Evolutionary conservation across 805 yeast genomes (phyloP).

Genomic region (Saccharomyces kudriavzevii): DNA sequence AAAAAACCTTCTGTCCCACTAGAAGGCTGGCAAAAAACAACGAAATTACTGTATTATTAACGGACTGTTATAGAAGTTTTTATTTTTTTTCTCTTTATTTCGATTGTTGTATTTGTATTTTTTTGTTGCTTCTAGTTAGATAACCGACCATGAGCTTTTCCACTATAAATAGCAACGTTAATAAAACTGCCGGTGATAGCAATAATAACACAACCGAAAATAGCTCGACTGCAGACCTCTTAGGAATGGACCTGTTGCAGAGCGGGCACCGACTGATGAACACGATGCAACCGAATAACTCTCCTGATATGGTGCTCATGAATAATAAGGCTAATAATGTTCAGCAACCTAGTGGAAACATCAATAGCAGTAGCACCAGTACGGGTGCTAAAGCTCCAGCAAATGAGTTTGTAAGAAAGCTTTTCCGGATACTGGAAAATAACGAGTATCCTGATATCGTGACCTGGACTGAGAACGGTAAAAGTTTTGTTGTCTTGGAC

Average conservation of each 20-base stretch:
- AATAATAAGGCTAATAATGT: neutral
- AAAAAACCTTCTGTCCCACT: neutral
- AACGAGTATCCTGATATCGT: conserved; percentile 69
- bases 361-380: neutral
- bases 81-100: neutral
- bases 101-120: neutral
- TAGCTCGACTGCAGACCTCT: neutral
- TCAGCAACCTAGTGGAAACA: conserved; percentile 1
- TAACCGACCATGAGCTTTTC: neutral
- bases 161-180: neutral
- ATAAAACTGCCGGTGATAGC: neutral
- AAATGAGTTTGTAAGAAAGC: conserved; percentile 72
- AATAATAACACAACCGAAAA: neutral
- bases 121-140: neutral
- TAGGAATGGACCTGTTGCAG: neutral
- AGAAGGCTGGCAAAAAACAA: neutral
- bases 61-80: neutral
- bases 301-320: neutral
- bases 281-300: neutral
- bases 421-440: conserved; percentile 78
- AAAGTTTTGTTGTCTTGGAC: conserved; percentile 80
- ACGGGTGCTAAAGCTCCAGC: conserved; percentile 35
- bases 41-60: neutral
- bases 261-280: neutral
- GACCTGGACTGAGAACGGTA: conserved; percentile 80